Evolutionary conservation across 73 alveolate species (phyloP).

Genomic region (Durusdinium trenchii): DNA sequence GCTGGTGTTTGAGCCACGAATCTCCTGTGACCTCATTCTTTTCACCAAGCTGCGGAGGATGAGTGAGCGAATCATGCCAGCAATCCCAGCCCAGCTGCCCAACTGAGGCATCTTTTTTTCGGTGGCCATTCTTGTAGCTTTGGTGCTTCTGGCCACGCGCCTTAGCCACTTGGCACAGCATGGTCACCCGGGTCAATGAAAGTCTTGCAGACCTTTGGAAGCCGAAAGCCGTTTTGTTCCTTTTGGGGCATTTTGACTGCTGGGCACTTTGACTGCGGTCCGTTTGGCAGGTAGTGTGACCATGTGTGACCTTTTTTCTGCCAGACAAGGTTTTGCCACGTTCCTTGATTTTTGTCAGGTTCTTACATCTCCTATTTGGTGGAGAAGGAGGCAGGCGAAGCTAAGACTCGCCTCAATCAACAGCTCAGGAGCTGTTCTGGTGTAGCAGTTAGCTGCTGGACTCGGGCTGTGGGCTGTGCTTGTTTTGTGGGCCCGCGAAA

Average conservation of each 20-base stretch:
- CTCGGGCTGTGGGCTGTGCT: background rate
- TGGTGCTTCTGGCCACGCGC: conserved; percentile 83
- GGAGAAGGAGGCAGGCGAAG: conserved; percentile 57
- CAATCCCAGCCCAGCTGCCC: background rate
- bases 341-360: background rate
- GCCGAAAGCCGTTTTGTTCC: too few relatives aligned
- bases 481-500: background rate
- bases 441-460: too few relatives aligned
- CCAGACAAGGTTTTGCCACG: background rate
- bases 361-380: conserved; percentile 52
- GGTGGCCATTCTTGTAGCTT: conserved; percentile 69
- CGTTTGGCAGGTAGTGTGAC: background rate
- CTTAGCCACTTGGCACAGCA: background rate
- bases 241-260: too few relatives aligned
- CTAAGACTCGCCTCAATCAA: conserved; percentile 30
- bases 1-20: too few relatives aligned
- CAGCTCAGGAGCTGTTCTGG: conserved; percentile 62
- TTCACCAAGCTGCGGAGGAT: too few relatives aligned
- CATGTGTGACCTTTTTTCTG: background rate
- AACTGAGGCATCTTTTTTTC: conserved; percentile 46
- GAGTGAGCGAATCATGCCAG: too few relatives aligned
- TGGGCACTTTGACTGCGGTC: background rate
- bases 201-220: too few relatives aligned
- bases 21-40: too few relatives aligned
- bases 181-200: background rate